Evolutionary conservation across 108 stramenopile species (phyloP).

Genomic region (Conticribra guillardii): DNA sequence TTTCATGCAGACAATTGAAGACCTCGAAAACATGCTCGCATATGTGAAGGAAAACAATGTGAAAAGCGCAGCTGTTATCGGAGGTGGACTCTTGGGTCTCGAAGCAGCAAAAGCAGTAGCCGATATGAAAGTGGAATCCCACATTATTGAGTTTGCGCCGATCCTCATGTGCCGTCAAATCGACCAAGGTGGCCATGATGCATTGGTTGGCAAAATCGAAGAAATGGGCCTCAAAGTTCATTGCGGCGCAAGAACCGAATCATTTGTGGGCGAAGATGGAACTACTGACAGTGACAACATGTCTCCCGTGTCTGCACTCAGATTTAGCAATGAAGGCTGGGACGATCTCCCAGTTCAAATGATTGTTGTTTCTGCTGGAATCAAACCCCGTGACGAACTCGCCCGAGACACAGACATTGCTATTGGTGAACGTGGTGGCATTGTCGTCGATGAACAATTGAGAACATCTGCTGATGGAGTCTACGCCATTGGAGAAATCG

Average conservation of each 20-base stretch:
- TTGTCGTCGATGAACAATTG: conserved; percentile 87
- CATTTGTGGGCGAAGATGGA: conserved; percentile 86
- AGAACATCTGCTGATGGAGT: conserved; percentile 78
- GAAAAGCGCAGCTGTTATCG: conserved; percentile 91
- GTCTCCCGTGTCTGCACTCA: conserved; percentile 71
- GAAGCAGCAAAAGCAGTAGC: conserved; percentile 90
- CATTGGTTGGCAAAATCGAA: conserved; percentile 90
- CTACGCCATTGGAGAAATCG: conserved; percentile 93
- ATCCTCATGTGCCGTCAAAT: conserved; percentile 96
- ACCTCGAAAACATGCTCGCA: conserved; percentile 88
- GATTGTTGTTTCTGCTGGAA: conserved; percentile 90
- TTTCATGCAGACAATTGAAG: conserved; percentile 87
- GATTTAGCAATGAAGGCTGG: conserved; percentile 88
- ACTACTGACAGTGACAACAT: conserved; percentile 73
- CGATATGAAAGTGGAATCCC: conserved; percentile 90
- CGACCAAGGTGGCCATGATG: conserved; percentile 92
- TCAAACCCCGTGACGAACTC: conserved; percentile 94
- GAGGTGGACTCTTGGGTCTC: conserved; percentile 90
- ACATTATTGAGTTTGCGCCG: conserved; percentile 93
- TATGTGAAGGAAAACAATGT: conserved; percentile 87
- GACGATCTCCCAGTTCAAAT: conserved; percentile 91
- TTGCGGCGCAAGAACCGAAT: conserved; percentile 88
- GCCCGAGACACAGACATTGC: conserved; percentile 71
- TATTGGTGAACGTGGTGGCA: conserved; percentile 90
- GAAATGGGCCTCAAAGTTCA: conserved; percentile 92